Base-by-base conservation (phyloP, 805 yeast genomes). In the Metschnikowia rubicola region DNA sequence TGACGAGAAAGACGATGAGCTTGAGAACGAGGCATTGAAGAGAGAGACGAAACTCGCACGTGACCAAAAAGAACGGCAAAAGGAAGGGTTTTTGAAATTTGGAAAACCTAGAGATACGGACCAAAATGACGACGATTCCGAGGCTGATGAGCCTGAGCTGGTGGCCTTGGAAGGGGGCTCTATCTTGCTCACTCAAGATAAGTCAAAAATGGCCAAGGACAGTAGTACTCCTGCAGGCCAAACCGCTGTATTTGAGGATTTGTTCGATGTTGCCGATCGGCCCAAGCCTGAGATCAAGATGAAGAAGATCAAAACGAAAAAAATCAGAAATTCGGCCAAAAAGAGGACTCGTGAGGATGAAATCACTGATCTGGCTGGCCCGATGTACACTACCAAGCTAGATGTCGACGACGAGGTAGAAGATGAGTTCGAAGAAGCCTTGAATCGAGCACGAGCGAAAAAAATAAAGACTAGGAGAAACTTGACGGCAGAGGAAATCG, bases 271-370 rank as follows among this genome's bases (percentile, higher is more conserved):
- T 30, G 50, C 48, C 30, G 35, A 44, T 7, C 49, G 48, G 39
- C 46, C 53, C 7, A 53, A 47, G 36, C 52, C 64, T 44, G 60
- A 62, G 2, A 57, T 62, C 11, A 68, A 70, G 48, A 69, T 73
- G 66, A 74, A 70, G 50, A 75, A 76, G 54, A 57, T 72, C 1
- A 70, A 72, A 47, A 72, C 74, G 53, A 69, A 68, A 21, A 64
- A 64, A 35, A 61, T 70, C 30, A 45, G 39, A 37, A 32, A 46
- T 17, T 15, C 31, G 12, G 39, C 46, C 28, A 50, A 37, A 34
- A 54, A 52, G 40, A 46, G 54, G 13, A 30, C 35, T 6, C 39
- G 47, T 10, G 65, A 66, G 32, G 59, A 54, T 26, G 64, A 63
- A 40, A 47, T 46, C 13, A 65, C 67, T 8, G 50, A 47, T 13